Percentiles rank a stretch among this genome's conserved stretches.
These are phyloP conservation scores for Pyrenophora seminiperda DNA, from an alignment of 2,329 filamentous ascomycete genomes.

Conservation along the genomic window DNA sequence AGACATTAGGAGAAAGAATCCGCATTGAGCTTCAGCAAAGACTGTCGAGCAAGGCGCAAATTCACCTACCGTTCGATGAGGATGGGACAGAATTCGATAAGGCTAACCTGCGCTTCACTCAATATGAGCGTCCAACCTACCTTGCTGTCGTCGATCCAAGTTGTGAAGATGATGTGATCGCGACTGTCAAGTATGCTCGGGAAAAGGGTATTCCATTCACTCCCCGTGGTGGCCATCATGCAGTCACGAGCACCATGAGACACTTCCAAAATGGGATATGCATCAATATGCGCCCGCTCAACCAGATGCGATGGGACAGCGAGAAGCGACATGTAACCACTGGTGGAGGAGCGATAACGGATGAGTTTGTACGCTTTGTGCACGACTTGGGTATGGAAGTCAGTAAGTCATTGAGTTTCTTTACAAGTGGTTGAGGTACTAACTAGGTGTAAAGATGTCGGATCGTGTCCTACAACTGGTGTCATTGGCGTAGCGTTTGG, in stretches of 20 bases:
- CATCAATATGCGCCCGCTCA: constrained; percentile 10
- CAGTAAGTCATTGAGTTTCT: constrained; percentile 1
- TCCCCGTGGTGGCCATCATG: constrained; percentile 10
- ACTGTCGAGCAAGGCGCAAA: constrained; percentile 1
- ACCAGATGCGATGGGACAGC: constrained; percentile 8
- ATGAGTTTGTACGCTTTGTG: constrained; percentile 10
- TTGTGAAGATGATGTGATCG: constrained; percentile 4
- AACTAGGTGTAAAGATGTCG: constrained; percentile 1
- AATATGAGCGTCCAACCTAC: constrained; percentile 10
- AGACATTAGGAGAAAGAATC: not conserved
- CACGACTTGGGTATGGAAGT: constrained; percentile 11
- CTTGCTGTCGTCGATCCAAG: constrained; percentile 8
- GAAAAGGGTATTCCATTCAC: constrained; percentile 9
- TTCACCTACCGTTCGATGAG: constrained; percentile 1
- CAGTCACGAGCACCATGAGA: constrained; percentile 8
- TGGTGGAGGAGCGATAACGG: constrained; percentile 5
- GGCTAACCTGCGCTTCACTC: constrained; percentile 8
- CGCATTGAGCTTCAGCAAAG: constrained; percentile 7
- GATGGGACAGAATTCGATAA: constrained; percentile 5
- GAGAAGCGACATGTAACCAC: not conserved
- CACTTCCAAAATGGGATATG: constrained; percentile 8
- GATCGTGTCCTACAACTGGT: constrained; percentile 11
- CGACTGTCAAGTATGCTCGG: constrained; percentile 7
- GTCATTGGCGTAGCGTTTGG: constrained; percentile 11
- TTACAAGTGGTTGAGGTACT: not conserved